Conservation (phyloP, 2,329 filamentous ascomycete species). For the Colletotrichum sp. region DNA sequence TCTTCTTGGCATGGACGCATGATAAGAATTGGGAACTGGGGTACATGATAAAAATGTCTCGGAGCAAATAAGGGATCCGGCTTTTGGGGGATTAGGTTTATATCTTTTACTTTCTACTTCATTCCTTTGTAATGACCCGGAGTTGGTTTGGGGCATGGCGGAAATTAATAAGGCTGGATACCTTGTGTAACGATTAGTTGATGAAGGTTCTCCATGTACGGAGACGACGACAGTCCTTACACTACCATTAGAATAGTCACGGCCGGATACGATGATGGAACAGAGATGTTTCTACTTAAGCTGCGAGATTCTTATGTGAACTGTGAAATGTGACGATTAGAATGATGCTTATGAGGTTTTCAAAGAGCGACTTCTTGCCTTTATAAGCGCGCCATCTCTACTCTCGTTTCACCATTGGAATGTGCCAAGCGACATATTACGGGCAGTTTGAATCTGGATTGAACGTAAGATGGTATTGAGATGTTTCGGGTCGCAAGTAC, state of each 20-base stretch:
- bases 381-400: rapidly evolving
- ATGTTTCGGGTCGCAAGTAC: background rate
- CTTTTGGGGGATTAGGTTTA: background rate
- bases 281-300: background rate
- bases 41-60: background rate
- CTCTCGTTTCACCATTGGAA: background rate
- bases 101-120: background rate
- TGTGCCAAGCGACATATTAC: background rate
- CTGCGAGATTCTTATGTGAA: rapidly evolving
- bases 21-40: background rate
- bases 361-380: rapidly evolving
- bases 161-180: constrained; percentile 9
- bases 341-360: rapidly evolving
- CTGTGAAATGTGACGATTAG: background rate
- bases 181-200: constrained; percentile 13
- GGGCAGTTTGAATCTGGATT: background rate
- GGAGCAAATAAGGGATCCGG: background rate
- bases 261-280: background rate
- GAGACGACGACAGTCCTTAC: constrained; percentile 7
- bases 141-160: background rate
- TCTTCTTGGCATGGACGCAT: background rate
- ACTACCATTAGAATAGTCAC: background rate
- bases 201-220: background rate
- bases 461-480: background rate
- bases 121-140: background rate